Conservation (phyloP, 1,284 basidiomycete species). For the Ganoderma sp. region DNA sequence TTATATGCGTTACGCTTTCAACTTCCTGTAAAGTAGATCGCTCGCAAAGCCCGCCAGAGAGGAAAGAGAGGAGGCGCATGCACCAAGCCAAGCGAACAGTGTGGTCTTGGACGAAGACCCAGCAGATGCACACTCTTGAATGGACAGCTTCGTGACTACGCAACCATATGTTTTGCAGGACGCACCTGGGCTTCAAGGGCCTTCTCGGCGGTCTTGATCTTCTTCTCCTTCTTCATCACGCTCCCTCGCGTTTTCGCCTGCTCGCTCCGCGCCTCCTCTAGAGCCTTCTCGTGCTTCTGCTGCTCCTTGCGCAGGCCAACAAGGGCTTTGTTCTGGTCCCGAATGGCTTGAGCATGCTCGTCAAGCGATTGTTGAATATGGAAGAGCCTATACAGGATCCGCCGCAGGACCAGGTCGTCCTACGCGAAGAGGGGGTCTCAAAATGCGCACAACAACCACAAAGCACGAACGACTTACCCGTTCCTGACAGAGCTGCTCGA, state of each 20-base stretch:
- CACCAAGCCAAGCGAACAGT: too few relatives aligned
- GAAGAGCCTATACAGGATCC: constrained; percentile 89
- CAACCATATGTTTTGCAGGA: not conserved
- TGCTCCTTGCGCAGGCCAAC: constrained; percentile 73
- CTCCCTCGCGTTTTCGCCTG: constrained; percentile 79
- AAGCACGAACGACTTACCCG: constrained; percentile 51
- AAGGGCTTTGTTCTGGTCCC: constrained; percentile 74
- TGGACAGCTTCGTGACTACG: too few relatives aligned
- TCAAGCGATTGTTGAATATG: constrained; percentile 88
- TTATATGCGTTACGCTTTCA: too few relatives aligned
- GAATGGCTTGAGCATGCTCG: constrained; percentile 71
- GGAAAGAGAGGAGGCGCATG: too few relatives aligned
- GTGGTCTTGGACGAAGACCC: too few relatives aligned
- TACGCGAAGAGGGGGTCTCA: constrained; percentile 38
- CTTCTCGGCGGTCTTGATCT: constrained; percentile 44
- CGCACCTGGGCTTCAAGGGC: constrained; percentile 66
- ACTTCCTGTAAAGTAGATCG: too few relatives aligned
- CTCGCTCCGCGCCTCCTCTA: constrained; percentile 78
- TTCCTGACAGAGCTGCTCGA: constrained; percentile 79
- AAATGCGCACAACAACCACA: constrained; percentile 1
- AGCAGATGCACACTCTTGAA: too few relatives aligned
- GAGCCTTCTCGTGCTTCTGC: constrained; percentile 67
- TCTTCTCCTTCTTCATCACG: constrained; percentile 42
- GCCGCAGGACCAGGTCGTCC: constrained; percentile 83
- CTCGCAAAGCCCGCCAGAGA: too few relatives aligned